Conservation (phyloP, 441 rosid species). For the Melianthus villosus region DNA sequence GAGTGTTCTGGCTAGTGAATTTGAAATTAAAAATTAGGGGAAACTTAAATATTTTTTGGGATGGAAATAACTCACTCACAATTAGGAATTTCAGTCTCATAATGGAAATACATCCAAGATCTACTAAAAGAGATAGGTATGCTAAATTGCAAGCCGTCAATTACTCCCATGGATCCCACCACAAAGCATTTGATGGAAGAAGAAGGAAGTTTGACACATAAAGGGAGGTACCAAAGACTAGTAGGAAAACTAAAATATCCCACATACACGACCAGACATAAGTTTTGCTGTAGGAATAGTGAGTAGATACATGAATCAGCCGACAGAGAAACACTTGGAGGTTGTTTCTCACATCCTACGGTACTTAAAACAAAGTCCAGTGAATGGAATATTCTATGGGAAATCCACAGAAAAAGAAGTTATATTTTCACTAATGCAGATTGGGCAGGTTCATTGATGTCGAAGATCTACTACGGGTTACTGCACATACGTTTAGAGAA, state of each 20-base stretch:
- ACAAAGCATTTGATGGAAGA: neutral
- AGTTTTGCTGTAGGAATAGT: neutral
- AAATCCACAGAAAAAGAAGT: neutral
- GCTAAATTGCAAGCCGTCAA: neutral
- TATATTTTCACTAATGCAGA: neutral
- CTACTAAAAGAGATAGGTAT: neutral
- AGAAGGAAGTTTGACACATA: neutral
- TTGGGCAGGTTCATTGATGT: neutral
- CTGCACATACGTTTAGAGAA: neutral
- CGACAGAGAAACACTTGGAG: neutral
- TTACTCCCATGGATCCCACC: neutral
- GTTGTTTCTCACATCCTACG: neutral
- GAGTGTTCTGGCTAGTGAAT: no score
- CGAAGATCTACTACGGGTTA: neutral
- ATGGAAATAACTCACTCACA: neutral
- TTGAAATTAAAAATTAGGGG: neutral
- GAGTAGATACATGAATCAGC: conserved; percentile 1
- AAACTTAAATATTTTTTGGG: neutral
- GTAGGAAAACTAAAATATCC: neutral
- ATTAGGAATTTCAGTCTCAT: neutral
- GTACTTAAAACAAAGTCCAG: neutral
- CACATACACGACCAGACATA: neutral
- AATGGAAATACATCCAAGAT: neutral
- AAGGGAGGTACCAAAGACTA: neutral
- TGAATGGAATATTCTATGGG: neutral